These are phyloP conservation scores for Phytopythium ostracodes DNA, from an alignment of 352 stramenopile genomes.

Conservation along the genomic window DNA sequence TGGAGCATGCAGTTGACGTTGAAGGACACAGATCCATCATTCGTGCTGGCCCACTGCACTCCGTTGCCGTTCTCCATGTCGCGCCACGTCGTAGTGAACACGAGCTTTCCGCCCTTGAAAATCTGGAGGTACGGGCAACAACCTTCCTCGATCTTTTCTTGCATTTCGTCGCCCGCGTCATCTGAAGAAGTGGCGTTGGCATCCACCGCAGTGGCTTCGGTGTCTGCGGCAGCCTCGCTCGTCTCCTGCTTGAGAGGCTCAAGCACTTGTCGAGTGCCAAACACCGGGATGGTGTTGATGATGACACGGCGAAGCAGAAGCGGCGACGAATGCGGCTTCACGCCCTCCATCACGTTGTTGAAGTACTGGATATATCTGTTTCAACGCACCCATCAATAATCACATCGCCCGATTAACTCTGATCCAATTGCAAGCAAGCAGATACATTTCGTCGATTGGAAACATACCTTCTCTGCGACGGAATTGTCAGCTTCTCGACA, in stretches of 20 bases:
- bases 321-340: slow-evolving; percentile 92
- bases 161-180: slow-evolving; percentile 40
- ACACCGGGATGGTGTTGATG: slow-evolving; percentile 93
- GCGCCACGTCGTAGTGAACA: slow-evolving; percentile 92
- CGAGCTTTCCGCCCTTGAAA: slow-evolving; percentile 95
- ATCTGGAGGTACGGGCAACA: slow-evolving; percentile 98
- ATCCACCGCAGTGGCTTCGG: slow-evolving; percentile 9
- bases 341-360: slow-evolving; percentile 95
- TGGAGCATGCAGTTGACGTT: slow-evolving; percentile 96
- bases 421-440: not conserved
- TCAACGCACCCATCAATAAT: not conserved
- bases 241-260: slow-evolving; percentile 54
- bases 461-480: slow-evolving; percentile 89
- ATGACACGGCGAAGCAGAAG: slow-evolving; percentile 95
- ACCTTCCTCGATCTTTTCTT: slow-evolving; percentile 77
- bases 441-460: too few species aligned
- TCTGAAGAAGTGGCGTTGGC: not conserved
- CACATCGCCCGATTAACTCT: not conserved
- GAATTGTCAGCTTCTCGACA: slow-evolving; percentile 94
- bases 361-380: slow-evolving; percentile 97
- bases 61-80: slow-evolving; percentile 85
- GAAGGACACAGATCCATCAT: slow-evolving; percentile 91
- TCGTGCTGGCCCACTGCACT: slow-evolving; percentile 88
- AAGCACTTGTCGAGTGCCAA: slow-evolving; percentile 60
- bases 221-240: slow-evolving; percentile 17